These are phyloP conservation scores for Claviceps pazoutovae DNA, from an alignment of 2,329 filamentous ascomycete species.

Conservation along the genomic window DNA sequence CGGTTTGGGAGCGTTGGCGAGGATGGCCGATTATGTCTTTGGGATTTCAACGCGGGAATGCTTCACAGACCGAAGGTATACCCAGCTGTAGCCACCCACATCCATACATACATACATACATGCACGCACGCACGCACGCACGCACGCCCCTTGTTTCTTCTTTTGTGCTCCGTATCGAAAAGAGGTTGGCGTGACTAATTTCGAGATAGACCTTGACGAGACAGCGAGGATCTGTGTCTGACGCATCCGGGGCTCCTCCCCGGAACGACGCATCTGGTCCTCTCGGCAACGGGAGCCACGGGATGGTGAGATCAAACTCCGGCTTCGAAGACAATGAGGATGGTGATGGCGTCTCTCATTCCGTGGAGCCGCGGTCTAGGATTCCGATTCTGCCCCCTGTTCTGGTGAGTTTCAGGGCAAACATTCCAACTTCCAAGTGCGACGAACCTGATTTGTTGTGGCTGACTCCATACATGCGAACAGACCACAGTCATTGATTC, in stretches of 20 bases:
- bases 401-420: slow-evolving; percentile 44
- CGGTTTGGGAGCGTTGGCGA: slow-evolving; percentile 93
- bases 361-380: slow-evolving; percentile 70
- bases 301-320: slow-evolving; percentile 51
- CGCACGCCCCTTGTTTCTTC: not conserved
- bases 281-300: slow-evolving; percentile 29
- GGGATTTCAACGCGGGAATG: slow-evolving; percentile 98
- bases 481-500: slow-evolving; percentile 72
- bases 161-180: not conserved
- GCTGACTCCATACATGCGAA: not conserved
- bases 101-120: not conserved
- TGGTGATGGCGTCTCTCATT: slow-evolving; percentile 52
- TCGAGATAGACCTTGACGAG: slow-evolving; percentile 11
- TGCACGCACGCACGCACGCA: not conserved
- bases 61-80: slow-evolving; percentile 64
- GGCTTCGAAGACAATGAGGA: slow-evolving; percentile 43
- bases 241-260: slow-evolving; percentile 31
- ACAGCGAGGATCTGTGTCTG: slow-evolving; percentile 40
- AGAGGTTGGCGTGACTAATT: not conserved
- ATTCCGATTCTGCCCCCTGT: slow-evolving; percentile 85
- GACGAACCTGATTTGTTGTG: not conserved
- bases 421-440: not conserved
- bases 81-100: not conserved
- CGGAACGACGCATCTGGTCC: slow-evolving; percentile 51
- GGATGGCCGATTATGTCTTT: slow-evolving; percentile 77